Evolutionary conservation across 2,329 filamentous ascomycete genomes (phyloP), one percentile per base, ranked within the genome.

Genomic region (Tympanopsis confertula): DNA sequence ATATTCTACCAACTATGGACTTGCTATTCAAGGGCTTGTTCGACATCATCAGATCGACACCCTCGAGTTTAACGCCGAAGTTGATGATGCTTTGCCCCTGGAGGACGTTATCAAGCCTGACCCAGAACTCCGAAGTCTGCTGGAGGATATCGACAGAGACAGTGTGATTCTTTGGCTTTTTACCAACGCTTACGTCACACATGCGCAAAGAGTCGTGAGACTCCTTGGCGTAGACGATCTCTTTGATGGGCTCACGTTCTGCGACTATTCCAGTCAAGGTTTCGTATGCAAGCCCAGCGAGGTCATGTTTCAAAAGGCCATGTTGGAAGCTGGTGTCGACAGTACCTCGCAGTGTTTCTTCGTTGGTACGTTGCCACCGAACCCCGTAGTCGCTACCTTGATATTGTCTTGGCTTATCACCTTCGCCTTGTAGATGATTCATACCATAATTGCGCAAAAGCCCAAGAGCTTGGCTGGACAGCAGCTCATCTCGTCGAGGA

Each of bases 1-100:
- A 50, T 98, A 98, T 65, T 98, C 95, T 65, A 82, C 79, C 51
- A 87, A 85, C 57, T 98, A 98, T 56, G 91, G 93, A 19, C 75
- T 98, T n/a, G 91, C 91, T 20, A 93, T 98, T 45, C 87, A 96
- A 62, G 91, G 91, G 1, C 72, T 98, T 1, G 86, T 94, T 26
- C 80, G 86, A 7, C 84, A 95, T 60, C 91, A 98, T 64, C 79
- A 94, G 59, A 94, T 98, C 50, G 86, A 96, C 51, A 85, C 91
- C 1, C 68, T 98, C 4, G 87, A 93, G 39, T 98, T 96, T 66
- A 98, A 98, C 57, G 63, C 74, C 45, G 82, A 94, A 59, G 91
- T 98, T 12, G 91, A 98, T 54, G 91, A 98, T 56, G 91, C 91
- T 3, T 63, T 98, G 18, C 88, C 91, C 0, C 71, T 98, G 3